A percentile compares a stretch with the other conserved stretches of the same genome.
Conservation (phyloP, 352 stramenopile genomes). For the Phytopythium helicoides region DNA sequence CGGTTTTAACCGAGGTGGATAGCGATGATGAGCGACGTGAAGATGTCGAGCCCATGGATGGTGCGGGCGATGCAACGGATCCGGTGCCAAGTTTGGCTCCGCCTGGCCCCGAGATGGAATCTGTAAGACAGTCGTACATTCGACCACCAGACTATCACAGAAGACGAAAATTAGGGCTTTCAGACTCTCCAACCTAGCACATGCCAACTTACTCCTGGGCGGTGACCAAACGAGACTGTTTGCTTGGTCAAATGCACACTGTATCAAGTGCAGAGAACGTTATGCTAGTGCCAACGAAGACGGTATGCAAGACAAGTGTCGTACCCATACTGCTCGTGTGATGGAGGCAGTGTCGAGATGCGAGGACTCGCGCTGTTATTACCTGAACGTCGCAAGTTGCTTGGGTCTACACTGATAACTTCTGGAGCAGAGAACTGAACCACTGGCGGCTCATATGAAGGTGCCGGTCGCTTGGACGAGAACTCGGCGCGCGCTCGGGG, state of each 20-base stretch:
- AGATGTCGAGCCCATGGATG: neutral
- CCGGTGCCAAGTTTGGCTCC: neutral
- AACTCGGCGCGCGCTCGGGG: slow-evolving; percentile 52
- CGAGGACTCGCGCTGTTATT: neutral
- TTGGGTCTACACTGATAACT: slow-evolving; percentile 52
- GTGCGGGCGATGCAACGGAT: neutral
- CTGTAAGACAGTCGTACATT: slow-evolving; percentile 69
- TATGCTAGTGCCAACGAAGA: slow-evolving; percentile 7
- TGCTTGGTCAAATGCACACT: slow-evolving; percentile 39
- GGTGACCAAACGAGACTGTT: slow-evolving; percentile 69
- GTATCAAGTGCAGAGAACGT: slow-evolving; percentile 17
- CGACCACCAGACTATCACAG: slow-evolving; percentile 52
- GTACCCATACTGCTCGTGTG: slow-evolving; percentile 43
- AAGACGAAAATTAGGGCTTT: too few species aligned
- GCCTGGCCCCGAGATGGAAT: slow-evolving; percentile 16
- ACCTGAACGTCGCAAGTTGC: slow-evolving; percentile 26
- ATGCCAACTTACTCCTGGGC: slow-evolving; percentile 38
- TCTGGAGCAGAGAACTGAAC: slow-evolving; percentile 35
- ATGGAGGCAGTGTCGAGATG: slow-evolving; percentile 11
- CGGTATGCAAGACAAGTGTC: slow-evolving; percentile 1
- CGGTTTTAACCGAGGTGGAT: slow-evolving; percentile 35
- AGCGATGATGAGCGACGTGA: slow-evolving; percentile 2
- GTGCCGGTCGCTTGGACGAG: slow-evolving; percentile 27
- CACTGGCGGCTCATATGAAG: slow-evolving; percentile 37
- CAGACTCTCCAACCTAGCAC: too few species aligned